Conservation (phyloP, 2,329 filamentous ascomycete genomes). For the Trichophyton simii region DNA sequence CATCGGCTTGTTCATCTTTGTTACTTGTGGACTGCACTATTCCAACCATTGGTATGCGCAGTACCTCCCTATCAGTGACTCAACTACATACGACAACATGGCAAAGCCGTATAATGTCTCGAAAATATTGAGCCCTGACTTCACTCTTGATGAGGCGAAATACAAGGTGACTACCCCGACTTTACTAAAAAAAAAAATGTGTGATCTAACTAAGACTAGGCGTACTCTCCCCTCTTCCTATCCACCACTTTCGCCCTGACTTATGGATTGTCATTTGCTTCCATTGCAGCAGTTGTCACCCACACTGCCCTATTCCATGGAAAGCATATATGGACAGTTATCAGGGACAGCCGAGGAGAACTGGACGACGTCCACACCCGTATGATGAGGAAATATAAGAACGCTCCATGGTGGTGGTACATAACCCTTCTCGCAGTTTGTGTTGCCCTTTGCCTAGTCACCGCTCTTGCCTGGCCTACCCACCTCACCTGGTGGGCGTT, state of each 20-base stretch:
- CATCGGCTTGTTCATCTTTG: conserved; percentile 51
- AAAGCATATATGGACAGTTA: conserved; percentile 52
- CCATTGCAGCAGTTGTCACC: conserved; percentile 56
- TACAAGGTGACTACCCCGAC: conserved; percentile 40
- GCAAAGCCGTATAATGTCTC: conserved; percentile 52
- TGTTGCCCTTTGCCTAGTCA: conserved; percentile 39
- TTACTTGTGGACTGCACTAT: conserved; percentile 51
- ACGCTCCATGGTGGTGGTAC: conserved; percentile 49
- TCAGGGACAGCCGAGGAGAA: conserved; percentile 37
- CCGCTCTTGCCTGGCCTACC: conserved; percentile 46
- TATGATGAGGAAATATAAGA: conserved; percentile 46
- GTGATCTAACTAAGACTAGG: background rate
- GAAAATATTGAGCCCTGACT: conserved; percentile 49
- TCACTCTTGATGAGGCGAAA: conserved; percentile 49
- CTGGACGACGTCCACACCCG: conserved; percentile 42
- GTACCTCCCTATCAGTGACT: conserved; percentile 58
- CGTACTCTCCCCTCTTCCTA: conserved; percentile 40
- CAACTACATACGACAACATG: conserved; percentile 59
- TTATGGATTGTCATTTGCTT: conserved; percentile 61
- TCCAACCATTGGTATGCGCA: conserved; percentile 51
- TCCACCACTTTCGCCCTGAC: conserved; percentile 59
- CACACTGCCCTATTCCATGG: conserved; percentile 57
- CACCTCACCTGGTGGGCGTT: conserved; percentile 63
- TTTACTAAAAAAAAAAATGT: background rate
- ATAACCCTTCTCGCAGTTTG: conserved; percentile 35